Evolutionary conservation across 495 filamentous ascomycete genomes (phyloP).

Genomic region (Pseudomonodictys pantanalensis): DNA sequence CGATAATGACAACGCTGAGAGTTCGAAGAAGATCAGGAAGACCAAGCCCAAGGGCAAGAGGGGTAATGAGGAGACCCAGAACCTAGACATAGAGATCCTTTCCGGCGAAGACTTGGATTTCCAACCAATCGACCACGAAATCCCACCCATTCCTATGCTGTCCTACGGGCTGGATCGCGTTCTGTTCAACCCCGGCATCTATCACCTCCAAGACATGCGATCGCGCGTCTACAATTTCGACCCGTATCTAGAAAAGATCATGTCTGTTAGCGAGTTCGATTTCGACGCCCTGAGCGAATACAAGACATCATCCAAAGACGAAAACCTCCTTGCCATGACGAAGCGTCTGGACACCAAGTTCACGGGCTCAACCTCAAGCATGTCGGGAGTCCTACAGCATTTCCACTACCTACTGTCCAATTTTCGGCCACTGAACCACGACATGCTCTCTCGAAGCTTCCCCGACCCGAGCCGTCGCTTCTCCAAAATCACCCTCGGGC

Average conservation of each 20-base stretch:
- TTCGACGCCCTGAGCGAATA: constrained; percentile 80
- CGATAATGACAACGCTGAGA: too few relatives aligned
- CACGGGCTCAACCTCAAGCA: constrained; percentile 91
- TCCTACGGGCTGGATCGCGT: constrained; percentile 83
- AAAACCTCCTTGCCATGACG: constrained; percentile 63
- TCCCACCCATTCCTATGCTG: constrained; percentile 64
- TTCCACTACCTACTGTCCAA: constrained; percentile 89
- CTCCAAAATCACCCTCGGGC: constrained; percentile 65
- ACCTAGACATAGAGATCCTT: constrained; percentile 17
- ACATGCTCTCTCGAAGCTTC: constrained; percentile 65
- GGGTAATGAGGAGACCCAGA: too few relatives aligned
- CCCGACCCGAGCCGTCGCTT: constrained; percentile 58
- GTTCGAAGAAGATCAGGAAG: background rate
- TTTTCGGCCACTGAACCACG: constrained; percentile 70
- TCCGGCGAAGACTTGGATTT: constrained; percentile 16
- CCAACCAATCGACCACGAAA: constrained; percentile 51
- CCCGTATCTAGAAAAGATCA: constrained; percentile 84
- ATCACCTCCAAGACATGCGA: constrained; percentile 83
- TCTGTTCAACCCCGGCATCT: constrained; percentile 92
- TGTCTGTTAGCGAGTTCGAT: constrained; percentile 89
- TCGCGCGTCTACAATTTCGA: constrained; percentile 94
- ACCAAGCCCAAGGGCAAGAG: background rate
- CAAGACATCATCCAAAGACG: constrained; percentile 84
- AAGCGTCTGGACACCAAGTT: constrained; percentile 71
- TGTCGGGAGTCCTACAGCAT: constrained; percentile 81